Conservation (phyloP, 2,329 filamentous ascomycete genomes). For the Ceratocystis variospora region DNA sequence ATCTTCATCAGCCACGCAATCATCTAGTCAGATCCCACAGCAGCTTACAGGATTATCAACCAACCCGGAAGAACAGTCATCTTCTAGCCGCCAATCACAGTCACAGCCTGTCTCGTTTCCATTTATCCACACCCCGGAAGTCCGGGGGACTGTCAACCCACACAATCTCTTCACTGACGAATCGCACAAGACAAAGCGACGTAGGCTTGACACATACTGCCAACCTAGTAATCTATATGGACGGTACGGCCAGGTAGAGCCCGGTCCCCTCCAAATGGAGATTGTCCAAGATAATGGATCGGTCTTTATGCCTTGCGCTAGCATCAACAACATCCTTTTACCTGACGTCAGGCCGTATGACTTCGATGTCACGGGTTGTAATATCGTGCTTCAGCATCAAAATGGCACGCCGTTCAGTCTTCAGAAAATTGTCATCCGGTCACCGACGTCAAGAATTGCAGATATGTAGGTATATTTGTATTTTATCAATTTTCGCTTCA, state of each 20-base stretch:
- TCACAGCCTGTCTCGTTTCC: background rate
- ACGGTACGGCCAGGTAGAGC: constrained; percentile 72
- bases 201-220: constrained; percentile 45
- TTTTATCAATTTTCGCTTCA: background rate
- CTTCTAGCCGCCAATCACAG: background rate
- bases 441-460: constrained; percentile 36
- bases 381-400: constrained; percentile 70
- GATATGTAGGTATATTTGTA: background rate
- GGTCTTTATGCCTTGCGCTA: constrained; percentile 58
- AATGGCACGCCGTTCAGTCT: constrained; percentile 69
- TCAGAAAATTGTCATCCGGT: constrained; percentile 77
- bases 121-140: background rate
- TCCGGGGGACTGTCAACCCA: background rate
- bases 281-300: constrained; percentile 30
- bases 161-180: constrained; percentile 30
- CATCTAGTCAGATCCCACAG: background rate
- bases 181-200: constrained; percentile 47
- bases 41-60: background rate
- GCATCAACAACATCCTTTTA: constrained; percentile 67
- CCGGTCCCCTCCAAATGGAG: constrained; percentile 71
- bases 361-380: constrained; percentile 75
- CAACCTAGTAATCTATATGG: constrained; percentile 62
- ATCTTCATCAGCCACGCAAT: background rate
- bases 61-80: background rate
- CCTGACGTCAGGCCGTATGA: constrained; percentile 80